Evolutionary conservation across 2,329 filamentous ascomycete genomes (phyloP).

Genomic region (Exophiala viscosa): DNA sequence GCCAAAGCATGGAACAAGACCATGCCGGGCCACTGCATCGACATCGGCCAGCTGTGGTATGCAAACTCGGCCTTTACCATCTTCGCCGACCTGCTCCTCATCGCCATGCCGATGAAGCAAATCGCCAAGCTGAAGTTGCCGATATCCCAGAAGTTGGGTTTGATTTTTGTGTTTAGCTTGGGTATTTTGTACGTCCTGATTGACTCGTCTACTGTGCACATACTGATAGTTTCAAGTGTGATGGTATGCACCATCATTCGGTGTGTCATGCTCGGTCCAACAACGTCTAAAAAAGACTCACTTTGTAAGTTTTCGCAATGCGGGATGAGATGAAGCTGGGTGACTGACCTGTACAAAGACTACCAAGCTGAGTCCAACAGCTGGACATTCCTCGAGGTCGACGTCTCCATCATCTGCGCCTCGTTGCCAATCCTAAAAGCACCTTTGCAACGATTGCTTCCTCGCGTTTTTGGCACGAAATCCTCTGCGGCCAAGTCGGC

Average conservation of each 20-base stretch:
- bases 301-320: constrained; percentile 12
- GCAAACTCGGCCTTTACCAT: constrained; percentile 26
- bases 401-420: constrained; percentile 21
- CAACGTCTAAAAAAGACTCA: constrained; percentile 5
- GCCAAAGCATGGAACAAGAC: constrained; percentile 22
- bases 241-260: constrained; percentile 15
- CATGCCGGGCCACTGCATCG: constrained; percentile 22
- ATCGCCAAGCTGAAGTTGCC: constrained; percentile 27
- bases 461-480: constrained; percentile 33
- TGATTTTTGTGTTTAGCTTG: constrained; percentile 27
- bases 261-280: constrained; percentile 9
- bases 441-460: constrained; percentile 41
- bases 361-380: constrained; percentile 13
- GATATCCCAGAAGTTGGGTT: constrained; percentile 24
- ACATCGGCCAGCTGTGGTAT: constrained; percentile 19
- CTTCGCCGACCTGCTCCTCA: constrained; percentile 25
- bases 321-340: no score
- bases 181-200: constrained; percentile 28
- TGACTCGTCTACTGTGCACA: not conserved
- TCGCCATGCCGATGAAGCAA: constrained; percentile 26
- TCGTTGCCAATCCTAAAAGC: constrained; percentile 42
- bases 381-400: constrained; percentile 14
- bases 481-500: not conserved
- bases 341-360: not conserved
- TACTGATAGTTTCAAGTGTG: constrained; percentile 6